phyloP scores from a whole-genome alignment of 2,329 filamentous ascomycete genomes.

The Rugonectria rugulosa region DNA sequence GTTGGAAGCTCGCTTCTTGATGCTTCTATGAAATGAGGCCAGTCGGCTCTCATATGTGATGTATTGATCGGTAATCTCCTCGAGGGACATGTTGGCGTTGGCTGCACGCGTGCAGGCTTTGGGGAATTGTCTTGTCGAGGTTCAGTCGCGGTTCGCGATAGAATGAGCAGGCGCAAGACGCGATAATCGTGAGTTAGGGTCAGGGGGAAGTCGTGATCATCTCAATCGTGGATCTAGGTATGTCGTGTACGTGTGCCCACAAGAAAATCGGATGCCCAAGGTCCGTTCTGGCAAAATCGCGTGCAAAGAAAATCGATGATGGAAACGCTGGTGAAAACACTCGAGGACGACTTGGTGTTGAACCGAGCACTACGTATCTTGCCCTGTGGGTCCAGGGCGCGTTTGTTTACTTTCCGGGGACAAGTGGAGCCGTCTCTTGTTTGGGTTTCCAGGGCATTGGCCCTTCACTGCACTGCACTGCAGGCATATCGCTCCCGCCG shows the following conservation, averaged over 20 bases:
- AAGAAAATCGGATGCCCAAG: constrained; percentile 10
- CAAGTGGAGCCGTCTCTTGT: constrained; percentile 19
- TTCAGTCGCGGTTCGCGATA: constrained; percentile 31
- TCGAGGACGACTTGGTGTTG: constrained; percentile 10
- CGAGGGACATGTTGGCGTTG: constrained; percentile 41
- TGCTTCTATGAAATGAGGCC: constrained; percentile 75
- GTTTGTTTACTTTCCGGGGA: constrained; percentile 45
- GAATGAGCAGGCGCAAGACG: constrained; percentile 19
- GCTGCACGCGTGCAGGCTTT: constrained; percentile 31
- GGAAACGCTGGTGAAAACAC: constrained; percentile 20
- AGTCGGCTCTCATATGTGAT: constrained; percentile 78
- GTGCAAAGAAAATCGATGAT: constrained; percentile 26
- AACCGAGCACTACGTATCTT: constrained; percentile 15
- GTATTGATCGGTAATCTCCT: constrained; percentile 54
- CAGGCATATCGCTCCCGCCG: too few relatives aligned
- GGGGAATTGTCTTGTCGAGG: constrained; percentile 21
- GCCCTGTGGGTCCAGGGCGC: constrained; percentile 30
- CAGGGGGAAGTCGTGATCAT: constrained; percentile 29
- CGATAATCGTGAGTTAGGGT: constrained; percentile 13
- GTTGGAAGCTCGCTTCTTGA: constrained; percentile 75
- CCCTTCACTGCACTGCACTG: too few relatives aligned
- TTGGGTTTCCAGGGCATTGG: constrained; percentile 26
- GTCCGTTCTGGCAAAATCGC: constrained; percentile 16
- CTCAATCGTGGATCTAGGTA: constrained; percentile 19
- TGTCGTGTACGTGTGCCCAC: constrained; percentile 6